Conservation (phyloP, 2,329 filamentous ascomycete genomes). For the Colletotrichum tamarilloi region DNA sequence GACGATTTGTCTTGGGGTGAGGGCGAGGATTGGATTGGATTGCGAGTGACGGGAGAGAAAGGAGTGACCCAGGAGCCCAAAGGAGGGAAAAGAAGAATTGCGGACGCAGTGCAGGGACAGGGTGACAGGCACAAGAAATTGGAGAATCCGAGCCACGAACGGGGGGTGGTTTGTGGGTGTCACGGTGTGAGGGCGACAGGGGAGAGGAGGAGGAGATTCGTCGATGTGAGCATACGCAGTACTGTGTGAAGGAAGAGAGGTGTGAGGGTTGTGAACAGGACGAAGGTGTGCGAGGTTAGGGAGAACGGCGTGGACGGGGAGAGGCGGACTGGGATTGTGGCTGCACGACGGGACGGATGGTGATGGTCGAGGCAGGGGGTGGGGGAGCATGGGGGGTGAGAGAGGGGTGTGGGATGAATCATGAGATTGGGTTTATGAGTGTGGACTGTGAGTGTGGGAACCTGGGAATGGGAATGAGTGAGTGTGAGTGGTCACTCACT, state of each 20-base stretch:
- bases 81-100: conserved; percentile 28
- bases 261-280: background rate
- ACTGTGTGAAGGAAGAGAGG: too few species aligned
- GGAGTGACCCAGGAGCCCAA: conserved; percentile 25
- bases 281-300: too few species aligned
- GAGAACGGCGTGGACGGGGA: background rate
- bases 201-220: background rate
- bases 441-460: background rate
- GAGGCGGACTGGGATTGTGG: background rate
- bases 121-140: conserved; percentile 18
- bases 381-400: too few species aligned
- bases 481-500: too few species aligned
- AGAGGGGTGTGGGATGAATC: background rate
- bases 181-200: background rate
- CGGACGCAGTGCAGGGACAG: conserved; percentile 6
- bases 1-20: background rate
- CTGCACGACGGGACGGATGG: conserved; percentile 19
- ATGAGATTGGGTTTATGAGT: background rate
- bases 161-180: background rate
- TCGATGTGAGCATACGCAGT: too few species aligned
- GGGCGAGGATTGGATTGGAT: conserved; percentile 1
- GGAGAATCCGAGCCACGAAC: conserved; percentile 22
- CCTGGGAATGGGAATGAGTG: background rate
- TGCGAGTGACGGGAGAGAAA: conserved; percentile 29
- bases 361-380: background rate